Conservation (phyloP, 345 rosid genomes). For the Pelargonium nanum region DNA sequence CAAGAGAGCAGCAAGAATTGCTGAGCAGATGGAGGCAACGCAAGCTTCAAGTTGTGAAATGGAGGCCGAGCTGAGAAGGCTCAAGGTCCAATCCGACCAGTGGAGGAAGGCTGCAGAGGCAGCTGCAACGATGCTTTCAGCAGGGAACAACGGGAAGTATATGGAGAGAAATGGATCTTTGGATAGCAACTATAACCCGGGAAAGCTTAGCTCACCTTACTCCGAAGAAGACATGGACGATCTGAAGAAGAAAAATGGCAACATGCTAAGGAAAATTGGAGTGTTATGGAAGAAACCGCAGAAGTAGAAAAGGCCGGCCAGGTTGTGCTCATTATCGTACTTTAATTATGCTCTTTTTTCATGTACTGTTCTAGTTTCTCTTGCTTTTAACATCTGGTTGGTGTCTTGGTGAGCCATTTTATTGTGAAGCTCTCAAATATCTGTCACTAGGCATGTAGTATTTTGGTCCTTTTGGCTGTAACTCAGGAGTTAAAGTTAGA, state of each 20-base stretch:
- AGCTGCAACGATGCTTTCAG: conserved; percentile 80
- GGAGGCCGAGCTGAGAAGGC: conserved; percentile 71
- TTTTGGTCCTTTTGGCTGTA: not conserved
- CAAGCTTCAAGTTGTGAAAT: conserved; percentile 57
- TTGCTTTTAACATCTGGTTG: not conserved
- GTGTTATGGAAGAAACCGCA: conserved; percentile 94
- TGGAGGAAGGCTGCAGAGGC: conserved; percentile 99
- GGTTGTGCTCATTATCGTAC: not conserved
- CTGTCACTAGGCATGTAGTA: not conserved
- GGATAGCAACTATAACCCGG: conserved; percentile 38
- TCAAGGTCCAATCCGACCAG: conserved; percentile 94
- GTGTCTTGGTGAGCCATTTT: not conserved
- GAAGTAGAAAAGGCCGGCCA: conserved; percentile 23
- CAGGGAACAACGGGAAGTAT: conserved; percentile 63
- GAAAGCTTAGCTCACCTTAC: conserved; percentile 39
- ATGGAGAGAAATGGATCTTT: conserved; percentile 55
- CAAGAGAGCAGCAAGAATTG: conserved; percentile 47
- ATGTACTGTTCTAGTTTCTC: not conserved
- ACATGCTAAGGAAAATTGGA: conserved; percentile 89
- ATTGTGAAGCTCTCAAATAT: not conserved
- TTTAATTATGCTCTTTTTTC: no score
- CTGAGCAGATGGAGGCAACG: conserved; percentile 77
- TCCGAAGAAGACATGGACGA: conserved; percentile 72
- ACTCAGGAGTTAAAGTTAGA: not conserved
- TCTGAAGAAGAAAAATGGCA: conserved; percentile 86